These are phyloP conservation scores for Sanghuangporus weigelae DNA, from an alignment of 1,284 basidiomycete species.

Conservation along the genomic window DNA sequence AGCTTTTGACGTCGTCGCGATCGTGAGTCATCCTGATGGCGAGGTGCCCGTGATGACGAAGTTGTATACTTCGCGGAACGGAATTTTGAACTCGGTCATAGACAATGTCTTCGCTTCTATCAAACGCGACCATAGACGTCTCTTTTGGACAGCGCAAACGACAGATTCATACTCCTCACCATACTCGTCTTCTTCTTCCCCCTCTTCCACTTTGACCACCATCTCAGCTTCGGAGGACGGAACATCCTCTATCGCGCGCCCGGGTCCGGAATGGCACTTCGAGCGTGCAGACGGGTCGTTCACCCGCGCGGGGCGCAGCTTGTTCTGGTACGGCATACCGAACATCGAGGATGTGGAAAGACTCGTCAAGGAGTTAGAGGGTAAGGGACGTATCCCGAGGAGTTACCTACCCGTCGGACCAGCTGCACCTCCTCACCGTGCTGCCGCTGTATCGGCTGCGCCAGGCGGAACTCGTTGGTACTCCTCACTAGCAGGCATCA, in stretches of 20 bases:
- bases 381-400: constrained; percentile 80
- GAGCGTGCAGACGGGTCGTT: constrained; percentile 98
- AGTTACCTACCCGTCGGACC: constrained; percentile 91
- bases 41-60: constrained; percentile 92
- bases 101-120: constrained; percentile 98
- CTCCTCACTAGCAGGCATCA: constrained; percentile 49
- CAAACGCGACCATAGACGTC: constrained; percentile 89
- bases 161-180: constrained; percentile 51
- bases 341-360: constrained; percentile 92
- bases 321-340: constrained; percentile 98
- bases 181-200: neutral
- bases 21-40: constrained; percentile 88
- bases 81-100: constrained; percentile 89
- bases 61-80: constrained; percentile 83
- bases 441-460: constrained; percentile 26
- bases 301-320: constrained; percentile 85
- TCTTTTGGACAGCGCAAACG: constrained; percentile 95
- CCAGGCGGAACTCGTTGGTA: constrained; percentile 48
- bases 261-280: constrained; percentile 87
- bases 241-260: constrained; percentile 4
- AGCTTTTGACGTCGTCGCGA: constrained; percentile 91
- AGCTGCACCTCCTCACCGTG: constrained; percentile 59
- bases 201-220: neutral
- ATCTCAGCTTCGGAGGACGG: neutral
- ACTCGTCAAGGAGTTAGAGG: constrained; percentile 80